These are phyloP conservation scores for Aspergillus proliferans DNA, from an alignment of 2,329 filamentous ascomycete genomes.

Conservation along the genomic window DNA sequence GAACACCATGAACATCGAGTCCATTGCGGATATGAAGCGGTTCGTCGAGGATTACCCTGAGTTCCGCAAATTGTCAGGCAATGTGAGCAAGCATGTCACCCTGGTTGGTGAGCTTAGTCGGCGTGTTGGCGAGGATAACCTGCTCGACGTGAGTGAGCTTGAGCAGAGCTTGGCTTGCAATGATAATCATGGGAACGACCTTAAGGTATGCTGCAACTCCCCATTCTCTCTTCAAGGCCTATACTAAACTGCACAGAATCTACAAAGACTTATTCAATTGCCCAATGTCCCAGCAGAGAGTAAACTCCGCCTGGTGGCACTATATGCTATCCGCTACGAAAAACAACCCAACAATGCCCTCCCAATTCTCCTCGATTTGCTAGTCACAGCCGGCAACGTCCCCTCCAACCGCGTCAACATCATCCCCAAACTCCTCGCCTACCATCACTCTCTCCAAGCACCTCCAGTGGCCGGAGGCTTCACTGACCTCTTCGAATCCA, in stretches of 20 bases:
- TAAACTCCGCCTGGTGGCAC: constrained; percentile 81
- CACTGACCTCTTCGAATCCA: constrained; percentile 84
- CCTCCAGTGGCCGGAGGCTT: constrained; percentile 71
- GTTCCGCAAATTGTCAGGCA: constrained; percentile 92
- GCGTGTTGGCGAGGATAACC: constrained; percentile 73
- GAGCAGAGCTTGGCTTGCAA: constrained; percentile 97
- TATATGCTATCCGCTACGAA: constrained; percentile 92
- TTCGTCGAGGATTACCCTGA: constrained; percentile 99
- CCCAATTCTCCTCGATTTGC: constrained; percentile 77
- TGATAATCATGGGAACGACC: constrained; percentile 82
- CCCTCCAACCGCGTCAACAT: constrained; percentile 68
- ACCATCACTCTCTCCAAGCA: constrained; percentile 79
- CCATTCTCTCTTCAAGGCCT: neutral
- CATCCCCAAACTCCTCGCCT: constrained; percentile 74
- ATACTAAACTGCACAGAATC: constrained; percentile 47
- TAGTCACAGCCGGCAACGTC: constrained; percentile 77
- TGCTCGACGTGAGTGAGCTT: constrained; percentile 94
- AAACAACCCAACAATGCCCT: constrained; percentile 79
- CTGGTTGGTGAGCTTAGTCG: constrained; percentile 89
- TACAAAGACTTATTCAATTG: constrained; percentile 80
- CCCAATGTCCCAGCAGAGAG: constrained; percentile 69
- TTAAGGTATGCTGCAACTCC: constrained; percentile 59
- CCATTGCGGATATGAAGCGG: constrained; percentile 96
- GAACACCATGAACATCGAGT: constrained; percentile 90
- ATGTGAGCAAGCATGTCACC: constrained; percentile 97